phyloP scores from a whole-genome alignment of 2,329 filamentous ascomycete species.

The Penicillium frequentans region DNA sequence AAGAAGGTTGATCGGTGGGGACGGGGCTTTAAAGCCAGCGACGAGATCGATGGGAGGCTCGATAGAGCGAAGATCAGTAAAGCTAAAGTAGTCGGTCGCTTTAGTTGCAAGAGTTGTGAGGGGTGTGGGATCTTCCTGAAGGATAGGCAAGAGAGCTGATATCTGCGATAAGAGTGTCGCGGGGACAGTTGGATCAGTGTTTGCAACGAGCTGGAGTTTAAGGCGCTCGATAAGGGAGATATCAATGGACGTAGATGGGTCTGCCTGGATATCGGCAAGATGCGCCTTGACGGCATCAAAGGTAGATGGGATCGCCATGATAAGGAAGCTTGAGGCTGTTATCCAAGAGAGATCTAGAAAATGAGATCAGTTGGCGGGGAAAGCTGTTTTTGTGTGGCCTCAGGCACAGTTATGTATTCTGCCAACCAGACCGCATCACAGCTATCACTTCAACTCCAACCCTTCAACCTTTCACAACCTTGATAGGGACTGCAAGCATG shows the following conservation, averaged over 20 bases:
- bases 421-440: slow-evolving; percentile 1
- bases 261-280: slow-evolving; percentile 44
- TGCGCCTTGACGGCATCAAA: slow-evolving; percentile 42
- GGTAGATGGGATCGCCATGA: slow-evolving; percentile 37
- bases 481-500: slow-evolving; percentile 42
- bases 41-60: slow-evolving; percentile 54
- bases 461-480: not conserved
- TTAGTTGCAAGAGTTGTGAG: slow-evolving; percentile 54
- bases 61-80: slow-evolving; percentile 50
- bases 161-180: slow-evolving; percentile 47
- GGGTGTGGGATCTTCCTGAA: slow-evolving; percentile 60
- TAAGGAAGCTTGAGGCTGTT: slow-evolving; percentile 1
- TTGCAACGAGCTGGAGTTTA: slow-evolving; percentile 44
- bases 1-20: slow-evolving; percentile 56
- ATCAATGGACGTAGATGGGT: slow-evolving; percentile 49
- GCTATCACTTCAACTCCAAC: not conserved
- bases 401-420: slow-evolving; percentile 1
- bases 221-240: slow-evolving; percentile 52
- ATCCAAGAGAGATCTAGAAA: not conserved
- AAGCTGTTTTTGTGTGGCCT: slow-evolving; percentile 10
- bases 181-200: slow-evolving; percentile 37
- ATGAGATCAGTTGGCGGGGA: slow-evolving; percentile 22
- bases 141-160: slow-evolving; percentile 50
- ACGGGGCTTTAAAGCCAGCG: slow-evolving; percentile 53
- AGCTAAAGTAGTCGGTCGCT: slow-evolving; percentile 50